phyloP scores from a whole-genome alignment of 495 filamentous ascomycete genomes.

The Tuber melanosporum region DNA sequence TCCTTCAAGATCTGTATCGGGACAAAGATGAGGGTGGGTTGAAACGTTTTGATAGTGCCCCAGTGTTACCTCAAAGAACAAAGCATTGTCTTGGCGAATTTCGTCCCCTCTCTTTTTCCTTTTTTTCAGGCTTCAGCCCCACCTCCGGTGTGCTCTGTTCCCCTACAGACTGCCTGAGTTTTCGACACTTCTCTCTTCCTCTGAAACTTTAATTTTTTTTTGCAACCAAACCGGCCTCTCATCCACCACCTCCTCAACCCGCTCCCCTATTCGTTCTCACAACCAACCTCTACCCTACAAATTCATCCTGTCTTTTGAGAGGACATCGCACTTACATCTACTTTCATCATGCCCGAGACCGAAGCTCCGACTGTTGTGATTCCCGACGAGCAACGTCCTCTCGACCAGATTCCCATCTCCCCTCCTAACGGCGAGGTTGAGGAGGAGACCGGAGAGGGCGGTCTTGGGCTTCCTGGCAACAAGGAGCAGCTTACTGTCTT shows the following conservation, averaged over 20 bases:
- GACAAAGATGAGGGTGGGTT: background rate
- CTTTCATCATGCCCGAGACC: slow-evolving; percentile 23
- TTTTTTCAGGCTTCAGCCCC: background rate
- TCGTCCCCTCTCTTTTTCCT: background rate
- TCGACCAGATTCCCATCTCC: slow-evolving; percentile 66
- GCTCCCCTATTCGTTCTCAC: background rate
- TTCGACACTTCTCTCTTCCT: background rate
- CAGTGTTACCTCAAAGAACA: background rate
- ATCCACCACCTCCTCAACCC: background rate
- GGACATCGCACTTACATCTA: background rate
- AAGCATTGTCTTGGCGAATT: background rate
- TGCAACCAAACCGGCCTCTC: background rate
- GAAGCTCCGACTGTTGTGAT: slow-evolving; percentile 18
- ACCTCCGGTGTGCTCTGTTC: background rate
- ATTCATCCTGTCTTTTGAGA: background rate
- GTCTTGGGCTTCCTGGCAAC: slow-evolving; percentile 42
- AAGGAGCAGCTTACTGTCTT: slow-evolving; percentile 79
- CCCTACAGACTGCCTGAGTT: background rate
- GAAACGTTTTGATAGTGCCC: background rate
- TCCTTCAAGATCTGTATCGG: background rate
- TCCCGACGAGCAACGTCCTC: slow-evolving; percentile 43
- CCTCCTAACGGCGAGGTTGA: slow-evolving; percentile 48
- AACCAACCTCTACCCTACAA: background rate
- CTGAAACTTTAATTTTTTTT: background rate
- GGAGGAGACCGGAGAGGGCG: slow-evolving; percentile 42